Evolutionary conservation across 495 filamentous ascomycete species (phyloP).

Genomic region (Penicillium fimorum): DNA sequence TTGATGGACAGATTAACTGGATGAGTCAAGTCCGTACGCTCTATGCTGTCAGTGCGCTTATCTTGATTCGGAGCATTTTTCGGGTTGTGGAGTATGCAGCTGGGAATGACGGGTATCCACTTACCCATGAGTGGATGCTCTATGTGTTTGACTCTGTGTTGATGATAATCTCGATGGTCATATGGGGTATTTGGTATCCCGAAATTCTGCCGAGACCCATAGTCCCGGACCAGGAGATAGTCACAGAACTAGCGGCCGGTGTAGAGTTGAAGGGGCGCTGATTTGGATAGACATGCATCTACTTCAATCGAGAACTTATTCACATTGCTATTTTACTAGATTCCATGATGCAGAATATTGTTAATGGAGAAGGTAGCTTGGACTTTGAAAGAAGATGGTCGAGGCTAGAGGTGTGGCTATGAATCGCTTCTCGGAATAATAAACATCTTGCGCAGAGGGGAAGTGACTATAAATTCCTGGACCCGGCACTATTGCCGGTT

Average conservation of each 20-base stretch:
- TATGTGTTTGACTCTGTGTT: constrained; percentile 27
- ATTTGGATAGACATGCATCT: too few relatives aligned
- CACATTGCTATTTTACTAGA: neutral
- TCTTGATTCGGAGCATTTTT: constrained; percentile 57
- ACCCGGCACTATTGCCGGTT: too few relatives aligned
- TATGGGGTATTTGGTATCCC: constrained; percentile 35
- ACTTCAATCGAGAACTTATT: neutral
- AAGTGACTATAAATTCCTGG: too few relatives aligned
- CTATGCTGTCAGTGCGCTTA: constrained; percentile 49
- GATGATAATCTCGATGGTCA: constrained; percentile 51
- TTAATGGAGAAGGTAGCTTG: too few relatives aligned
- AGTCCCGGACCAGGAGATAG: neutral
- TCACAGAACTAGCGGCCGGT: too few relatives aligned
- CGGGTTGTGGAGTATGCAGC: constrained; percentile 58
- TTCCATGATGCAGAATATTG: neutral
- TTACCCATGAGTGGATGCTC: constrained; percentile 34
- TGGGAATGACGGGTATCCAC: constrained; percentile 47
- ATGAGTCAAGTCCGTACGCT: constrained; percentile 45
- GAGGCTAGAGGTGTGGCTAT: too few relatives aligned
- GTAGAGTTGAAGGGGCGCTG: neutral
- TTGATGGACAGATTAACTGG: constrained; percentile 38
- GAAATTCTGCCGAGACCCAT: neutral
- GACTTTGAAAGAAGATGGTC: too few relatives aligned
- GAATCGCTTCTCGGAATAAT: too few relatives aligned
- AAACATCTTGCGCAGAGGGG: too few relatives aligned